phyloP scores from a whole-genome alignment of 805 yeast species.

The Wickerhamiella shivajii region DNA sequence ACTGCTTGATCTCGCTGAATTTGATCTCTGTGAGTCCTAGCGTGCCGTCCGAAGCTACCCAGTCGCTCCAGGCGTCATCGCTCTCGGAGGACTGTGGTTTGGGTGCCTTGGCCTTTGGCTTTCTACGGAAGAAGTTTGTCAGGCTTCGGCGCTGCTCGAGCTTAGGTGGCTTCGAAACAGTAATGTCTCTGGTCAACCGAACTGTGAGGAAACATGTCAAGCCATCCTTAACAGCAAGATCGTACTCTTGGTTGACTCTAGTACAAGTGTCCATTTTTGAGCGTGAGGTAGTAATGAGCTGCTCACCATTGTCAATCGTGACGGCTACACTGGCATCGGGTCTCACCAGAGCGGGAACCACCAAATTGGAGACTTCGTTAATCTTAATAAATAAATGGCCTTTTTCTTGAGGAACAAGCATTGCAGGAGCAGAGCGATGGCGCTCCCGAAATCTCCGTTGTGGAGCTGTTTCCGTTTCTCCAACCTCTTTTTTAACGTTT shows the following conservation, averaged over 20 bases:
- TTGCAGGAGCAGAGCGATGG: too few relatives aligned
- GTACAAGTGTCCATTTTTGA: conserved; percentile 22
- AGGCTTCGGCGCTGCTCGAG: conserved; percentile 4
- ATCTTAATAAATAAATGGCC: conserved; percentile 33
- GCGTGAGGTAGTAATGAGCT: conserved; percentile 54
- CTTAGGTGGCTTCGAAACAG: neutral
- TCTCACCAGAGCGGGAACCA: conserved; percentile 32
- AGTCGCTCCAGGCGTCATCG: conserved; percentile 30
- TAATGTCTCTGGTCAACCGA: conserved; percentile 39
- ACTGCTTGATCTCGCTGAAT: conserved; percentile 33
- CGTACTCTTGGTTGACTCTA: conserved; percentile 57
- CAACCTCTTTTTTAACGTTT: too few relatives aligned
- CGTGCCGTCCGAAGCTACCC: conserved; percentile 64
- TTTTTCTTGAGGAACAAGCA: conserved; percentile 25
- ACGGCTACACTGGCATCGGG: conserved; percentile 32
- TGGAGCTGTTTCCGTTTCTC: too few relatives aligned
- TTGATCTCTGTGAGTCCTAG: conserved; percentile 52
- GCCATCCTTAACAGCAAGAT: conserved; percentile 40
- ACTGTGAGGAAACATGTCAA: conserved; percentile 51
- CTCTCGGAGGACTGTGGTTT: neutral
- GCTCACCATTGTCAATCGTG: conserved; percentile 64
- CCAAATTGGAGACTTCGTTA: conserved; percentile 33
- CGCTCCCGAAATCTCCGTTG: too few relatives aligned
- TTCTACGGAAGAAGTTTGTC: conserved; percentile 5
- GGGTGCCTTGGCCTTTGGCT: conserved; percentile 1